Evolutionary conservation across 306 rosid species (phyloP), one percentile per base, ranked within the genome.

Genomic region (Corylus avellana): DNA sequence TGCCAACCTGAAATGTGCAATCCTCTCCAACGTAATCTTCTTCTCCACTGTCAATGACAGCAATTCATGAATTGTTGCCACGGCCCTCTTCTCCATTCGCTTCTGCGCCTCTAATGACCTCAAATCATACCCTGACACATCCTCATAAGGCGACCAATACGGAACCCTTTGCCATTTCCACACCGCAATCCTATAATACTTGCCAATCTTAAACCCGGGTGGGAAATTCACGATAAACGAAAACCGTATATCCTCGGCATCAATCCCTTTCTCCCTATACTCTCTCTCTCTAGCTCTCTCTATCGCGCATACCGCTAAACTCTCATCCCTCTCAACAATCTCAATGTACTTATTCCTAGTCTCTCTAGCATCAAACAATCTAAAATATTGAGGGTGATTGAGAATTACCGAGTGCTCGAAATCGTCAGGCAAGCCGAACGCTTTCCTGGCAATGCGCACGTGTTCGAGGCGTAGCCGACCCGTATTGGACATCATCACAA

Each of bases 81-180:
- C 87, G 0, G 95, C 92, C 78, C 95, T 84, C 84, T 94, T 94
- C 84, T 92, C 97, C 96, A 92, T 88, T 68, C 97, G 76, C 82
- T 90, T 94, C 80, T 92, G 95, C 0, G 98, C 98, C 89, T 94
- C 97, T 25, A 88, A 57, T 5, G 97, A 94, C 85, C 98, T 86
- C 86, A 94, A 77, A 78, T 92, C 97, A 73, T 90, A 94, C 39
- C 90, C 93, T 0, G 90, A 77, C 66, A 92, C 88, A 84, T 91
- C 87, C 85, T 91, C 98, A 78, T 92, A 94, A 8, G 95, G 97
- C 1, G 97, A 92, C 97, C 97, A 94, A 78, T 92, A 94, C 13
- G 97, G 97, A 54, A 90, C 46, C 72, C 98, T 77, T 76, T 92
- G 98, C 97, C 98, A 94, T 80, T 93, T 91, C 97, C 97, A 91